Percentiles rank a stretch among this genome's conserved stretches.
Conservation (phyloP, 208 protist genomes). For the Leptomonas pyrrhocoris region DNA sequence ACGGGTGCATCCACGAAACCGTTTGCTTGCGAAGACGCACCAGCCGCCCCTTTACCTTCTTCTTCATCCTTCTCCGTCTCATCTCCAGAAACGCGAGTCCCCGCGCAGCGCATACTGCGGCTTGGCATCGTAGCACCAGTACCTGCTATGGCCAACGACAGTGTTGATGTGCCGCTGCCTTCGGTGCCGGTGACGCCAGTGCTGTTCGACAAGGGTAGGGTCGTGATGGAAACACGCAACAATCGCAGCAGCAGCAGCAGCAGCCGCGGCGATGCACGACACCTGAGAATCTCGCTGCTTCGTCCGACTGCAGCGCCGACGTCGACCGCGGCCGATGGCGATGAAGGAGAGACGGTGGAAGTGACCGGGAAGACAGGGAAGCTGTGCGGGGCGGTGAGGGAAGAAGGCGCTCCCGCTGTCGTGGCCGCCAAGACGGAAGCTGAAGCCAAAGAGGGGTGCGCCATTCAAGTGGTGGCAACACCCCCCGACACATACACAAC, state of each 20-base stretch:
- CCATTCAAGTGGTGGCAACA: no score
- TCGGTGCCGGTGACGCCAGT: no score
- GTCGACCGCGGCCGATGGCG: background rate
- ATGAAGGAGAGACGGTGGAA: background rate
- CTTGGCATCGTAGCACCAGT: background rate
- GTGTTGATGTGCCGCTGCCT: background rate
- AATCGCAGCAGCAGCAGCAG: background rate
- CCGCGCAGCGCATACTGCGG: conserved; percentile 3
- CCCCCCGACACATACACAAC: background rate
- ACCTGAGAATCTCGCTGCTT: background rate
- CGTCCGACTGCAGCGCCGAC: background rate
- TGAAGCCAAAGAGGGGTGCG: no score
- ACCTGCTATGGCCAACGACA: background rate
- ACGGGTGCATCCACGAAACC: background rate
- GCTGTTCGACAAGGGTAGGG: no score
- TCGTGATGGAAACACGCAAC: background rate
- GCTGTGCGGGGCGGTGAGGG: no score
- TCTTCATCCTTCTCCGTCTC: background rate
- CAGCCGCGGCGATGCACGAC: background rate
- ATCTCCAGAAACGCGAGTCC: background rate
- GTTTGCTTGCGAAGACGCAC: background rate
- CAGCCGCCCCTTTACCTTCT: background rate
- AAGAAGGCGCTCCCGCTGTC: no score
- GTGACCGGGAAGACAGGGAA: background rate
- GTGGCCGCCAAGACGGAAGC: no score